Evolutionary conservation across 208 protist species (phyloP).

Genomic region (Trypanosoma scelopori): DNA sequence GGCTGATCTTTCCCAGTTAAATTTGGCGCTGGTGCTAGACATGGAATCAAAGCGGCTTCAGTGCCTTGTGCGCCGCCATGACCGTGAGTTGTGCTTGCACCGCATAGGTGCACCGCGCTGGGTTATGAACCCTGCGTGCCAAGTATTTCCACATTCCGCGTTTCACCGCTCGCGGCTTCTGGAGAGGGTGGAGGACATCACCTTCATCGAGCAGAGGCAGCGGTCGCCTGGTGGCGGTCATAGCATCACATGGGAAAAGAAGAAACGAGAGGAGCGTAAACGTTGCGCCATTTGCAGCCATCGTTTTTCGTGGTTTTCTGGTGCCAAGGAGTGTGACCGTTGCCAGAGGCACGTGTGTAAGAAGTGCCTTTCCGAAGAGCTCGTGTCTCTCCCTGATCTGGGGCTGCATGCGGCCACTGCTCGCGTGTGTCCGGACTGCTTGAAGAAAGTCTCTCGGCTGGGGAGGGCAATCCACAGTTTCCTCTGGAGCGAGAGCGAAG

Average conservation of each 20-base stretch:
- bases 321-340: conserved; percentile 16
- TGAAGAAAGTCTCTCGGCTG: conserved; percentile 9
- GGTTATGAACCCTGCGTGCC: conserved; percentile 22
- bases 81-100: conserved; percentile 26
- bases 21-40: conserved; percentile 10
- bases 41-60: conserved; percentile 32
- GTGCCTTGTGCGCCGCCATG: conserved; percentile 11
- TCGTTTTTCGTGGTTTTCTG: conserved; percentile 22
- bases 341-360: conserved; percentile 27
- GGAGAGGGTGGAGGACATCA: conserved; percentile 6
- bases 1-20: conserved; percentile 11
- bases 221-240: background rate
- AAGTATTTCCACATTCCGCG: conserved; percentile 29
- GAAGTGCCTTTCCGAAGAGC: conserved; percentile 14
- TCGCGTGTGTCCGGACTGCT: conserved; percentile 17
- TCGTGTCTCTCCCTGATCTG: conserved; percentile 18
- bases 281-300: conserved; percentile 20
- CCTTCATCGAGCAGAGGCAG: conserved; percentile 1
- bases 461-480: background rate
- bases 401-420: conserved; percentile 1
- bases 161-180: conserved; percentile 18
- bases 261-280: conserved; percentile 1
- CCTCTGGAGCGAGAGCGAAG: conserved; percentile 4
- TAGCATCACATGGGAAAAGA: background rate
- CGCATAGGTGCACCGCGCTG: conserved; percentile 27